Base-by-base conservation (phyloP, 2,329 filamentous ascomycete species). In the Fusarium hainanense region DNA sequence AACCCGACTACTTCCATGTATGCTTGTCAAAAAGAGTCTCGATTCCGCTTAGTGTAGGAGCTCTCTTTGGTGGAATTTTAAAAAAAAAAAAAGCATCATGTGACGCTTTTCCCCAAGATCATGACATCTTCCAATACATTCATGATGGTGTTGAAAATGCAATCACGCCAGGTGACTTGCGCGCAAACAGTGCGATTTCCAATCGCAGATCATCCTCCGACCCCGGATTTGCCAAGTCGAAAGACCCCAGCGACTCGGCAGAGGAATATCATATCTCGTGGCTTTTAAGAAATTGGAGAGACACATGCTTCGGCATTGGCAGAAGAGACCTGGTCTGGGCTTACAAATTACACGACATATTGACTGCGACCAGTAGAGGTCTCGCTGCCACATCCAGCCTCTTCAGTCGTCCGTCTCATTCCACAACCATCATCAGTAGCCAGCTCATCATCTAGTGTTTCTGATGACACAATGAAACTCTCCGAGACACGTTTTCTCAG, bases 391-490 rank as follows among this genome's bases (percentile, higher is more conserved):
- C 72, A 56, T 71, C 65, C 54, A 40, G 54, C 41, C 14, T 46
- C 54, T 30, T 65, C 64, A 63, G 68, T 71, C 61, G 66, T 59
- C 56, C 23, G 55, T 52, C 54, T 47, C 59, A 73, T 74, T 61
- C 58, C 57, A 50, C 18, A 25, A 69, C 44, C 60, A 60, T 66
- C 66, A 68, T 72, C 60, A 69, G 73, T 58, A 65, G 70, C 72
- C 70, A 74, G 52, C 72, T 69, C 70, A 74, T 70, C 66, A 54
- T 54, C 30, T 21, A 42, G 21, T 47, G 49, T 62, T 58, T 63
- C 59, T 57, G 56, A 69, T 74, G 62, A 60, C 68, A 73, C 54
- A 60, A 70, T 64, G 32, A 55, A 66, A 44, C 55, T 37, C 59
- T 37, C 59, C 30, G 28, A 30, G 44, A 60, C 68, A 74, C 66